These are phyloP conservation scores for Vitis amurensis DNA, from an alignment of 164 flowering plant genomes.

Conservation along the genomic window DNA sequence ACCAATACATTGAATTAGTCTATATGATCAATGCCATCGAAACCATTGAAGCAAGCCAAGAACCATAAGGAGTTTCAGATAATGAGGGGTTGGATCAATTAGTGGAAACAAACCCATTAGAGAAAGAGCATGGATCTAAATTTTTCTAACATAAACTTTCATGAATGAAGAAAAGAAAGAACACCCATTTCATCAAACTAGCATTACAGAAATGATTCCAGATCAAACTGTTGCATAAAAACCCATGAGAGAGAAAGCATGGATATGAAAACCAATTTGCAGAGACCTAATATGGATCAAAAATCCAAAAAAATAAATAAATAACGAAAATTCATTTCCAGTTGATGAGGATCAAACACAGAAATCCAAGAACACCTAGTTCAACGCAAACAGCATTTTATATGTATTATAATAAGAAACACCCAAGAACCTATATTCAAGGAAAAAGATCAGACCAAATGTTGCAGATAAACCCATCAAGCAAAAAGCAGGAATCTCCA, in stretches of 20 bases:
- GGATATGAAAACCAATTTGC: neutral
- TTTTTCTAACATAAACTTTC: neutral
- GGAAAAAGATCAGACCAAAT: neutral
- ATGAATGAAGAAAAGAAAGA: neutral
- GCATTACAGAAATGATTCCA: no score
- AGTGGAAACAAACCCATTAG: neutral
- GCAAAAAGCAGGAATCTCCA: neutral
- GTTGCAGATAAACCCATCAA: neutral
- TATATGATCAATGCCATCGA: no score
- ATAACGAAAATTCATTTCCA: neutral
- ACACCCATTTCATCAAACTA: constrained; percentile 9
- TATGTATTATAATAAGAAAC: neutral
- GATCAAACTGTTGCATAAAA: neutral
- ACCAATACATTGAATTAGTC: neutral
- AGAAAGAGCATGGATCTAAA: constrained; percentile 2
- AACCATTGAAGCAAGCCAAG: no score
- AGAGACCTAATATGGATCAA: neutral
- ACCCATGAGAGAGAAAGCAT: neutral
- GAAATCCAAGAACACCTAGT: neutral
- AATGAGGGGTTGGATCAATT: no score
- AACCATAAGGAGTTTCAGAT: no score
- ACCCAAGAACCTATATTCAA: neutral
- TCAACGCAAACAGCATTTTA: neutral
- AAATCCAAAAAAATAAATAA: neutral
- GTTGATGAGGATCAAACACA: neutral